Evolutionary conservation across 2,329 filamentous ascomycete species (phyloP).

Genomic region (Xylariaceae sp.): DNA sequence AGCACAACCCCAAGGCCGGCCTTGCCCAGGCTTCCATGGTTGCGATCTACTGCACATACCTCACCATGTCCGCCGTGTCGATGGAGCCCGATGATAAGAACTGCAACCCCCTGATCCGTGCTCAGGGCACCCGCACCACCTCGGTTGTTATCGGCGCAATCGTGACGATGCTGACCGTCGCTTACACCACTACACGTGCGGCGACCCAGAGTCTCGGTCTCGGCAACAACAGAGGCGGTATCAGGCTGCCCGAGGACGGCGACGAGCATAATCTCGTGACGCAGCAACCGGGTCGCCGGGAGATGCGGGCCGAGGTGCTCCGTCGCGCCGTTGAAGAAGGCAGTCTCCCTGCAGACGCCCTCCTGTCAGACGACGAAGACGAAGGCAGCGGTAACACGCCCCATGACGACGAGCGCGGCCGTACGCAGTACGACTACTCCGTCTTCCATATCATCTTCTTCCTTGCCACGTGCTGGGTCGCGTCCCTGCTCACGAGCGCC

Average conservation of each 20-base stretch:
- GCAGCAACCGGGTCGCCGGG: slow-evolving; percentile 75
- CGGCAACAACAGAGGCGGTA: slow-evolving; percentile 53
- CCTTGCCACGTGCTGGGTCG: slow-evolving; percentile 91
- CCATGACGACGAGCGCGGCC: slow-evolving; percentile 81
- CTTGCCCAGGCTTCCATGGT: slow-evolving; percentile 98
- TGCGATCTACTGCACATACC: slow-evolving; percentile 94
- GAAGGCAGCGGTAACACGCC: slow-evolving; percentile 56
- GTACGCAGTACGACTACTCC: slow-evolving; percentile 93
- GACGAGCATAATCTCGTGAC: slow-evolving; percentile 87
- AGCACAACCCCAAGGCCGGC: slow-evolving; percentile 86
- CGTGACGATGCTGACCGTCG: slow-evolving; percentile 93
- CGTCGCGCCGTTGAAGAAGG: slow-evolving; percentile 89
- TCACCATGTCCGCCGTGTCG: slow-evolving; percentile 95
- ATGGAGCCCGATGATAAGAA: slow-evolving; percentile 94
- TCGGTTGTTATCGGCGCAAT: slow-evolving; percentile 90
- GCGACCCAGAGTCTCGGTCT: slow-evolving; percentile 84
- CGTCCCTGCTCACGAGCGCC: slow-evolving; percentile 66
- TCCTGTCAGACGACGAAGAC: slow-evolving; percentile 66
- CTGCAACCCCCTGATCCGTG: slow-evolving; percentile 87
- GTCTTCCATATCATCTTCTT: slow-evolving; percentile 98
- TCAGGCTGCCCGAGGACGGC: slow-evolving; percentile 61
- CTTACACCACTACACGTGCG: slow-evolving; percentile 94
- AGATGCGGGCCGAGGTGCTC: slow-evolving; percentile 90
- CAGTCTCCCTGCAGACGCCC: slow-evolving; percentile 81
- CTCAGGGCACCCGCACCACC: slow-evolving; percentile 80